A percentile compares a stretch with the other conserved stretches of the same genome.
phyloP scores from a whole-genome alignment of 2,329 filamentous ascomycete genomes.

The Fusarium tupiense region DNA sequence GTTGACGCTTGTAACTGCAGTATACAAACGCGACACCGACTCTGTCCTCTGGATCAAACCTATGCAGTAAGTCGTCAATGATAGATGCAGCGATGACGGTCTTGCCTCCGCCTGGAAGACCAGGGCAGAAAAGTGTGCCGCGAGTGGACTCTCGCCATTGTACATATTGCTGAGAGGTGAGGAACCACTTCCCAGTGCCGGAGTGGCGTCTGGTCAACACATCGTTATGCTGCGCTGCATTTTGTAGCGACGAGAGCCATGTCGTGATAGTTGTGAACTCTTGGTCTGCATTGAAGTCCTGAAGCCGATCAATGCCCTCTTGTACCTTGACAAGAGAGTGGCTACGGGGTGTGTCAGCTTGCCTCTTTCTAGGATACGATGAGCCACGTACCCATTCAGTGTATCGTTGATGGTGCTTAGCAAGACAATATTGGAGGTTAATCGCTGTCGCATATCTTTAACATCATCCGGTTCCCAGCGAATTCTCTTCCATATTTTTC shows the following conservation, averaged over 20 bases:
- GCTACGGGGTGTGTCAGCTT: not conserved
- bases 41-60: not conserved
- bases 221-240: not conserved
- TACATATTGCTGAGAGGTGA: not conserved
- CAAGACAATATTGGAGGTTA: not conserved
- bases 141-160: not conserved
- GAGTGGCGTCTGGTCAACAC: not conserved
- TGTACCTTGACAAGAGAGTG: not conserved
- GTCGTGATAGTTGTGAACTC: not conserved
- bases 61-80: not conserved
- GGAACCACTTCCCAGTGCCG: not conserved
- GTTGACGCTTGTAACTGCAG: not conserved
- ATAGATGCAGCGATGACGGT: not conserved
- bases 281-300: not conserved
- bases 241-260: not conserved
- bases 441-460: not conserved
- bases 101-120: not conserved
- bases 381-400: not conserved
- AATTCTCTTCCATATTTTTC: not conserved
- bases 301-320: not conserved
- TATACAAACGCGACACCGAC: not conserved
- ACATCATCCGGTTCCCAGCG: not conserved
- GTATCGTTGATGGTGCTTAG: not conserved
- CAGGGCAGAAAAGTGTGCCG: not conserved
- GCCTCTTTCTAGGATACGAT: fast-evolving